Evolutionary conservation across 768 basidiomycete species (phyloP).

Genomic region (Gyrodon lividus): DNA sequence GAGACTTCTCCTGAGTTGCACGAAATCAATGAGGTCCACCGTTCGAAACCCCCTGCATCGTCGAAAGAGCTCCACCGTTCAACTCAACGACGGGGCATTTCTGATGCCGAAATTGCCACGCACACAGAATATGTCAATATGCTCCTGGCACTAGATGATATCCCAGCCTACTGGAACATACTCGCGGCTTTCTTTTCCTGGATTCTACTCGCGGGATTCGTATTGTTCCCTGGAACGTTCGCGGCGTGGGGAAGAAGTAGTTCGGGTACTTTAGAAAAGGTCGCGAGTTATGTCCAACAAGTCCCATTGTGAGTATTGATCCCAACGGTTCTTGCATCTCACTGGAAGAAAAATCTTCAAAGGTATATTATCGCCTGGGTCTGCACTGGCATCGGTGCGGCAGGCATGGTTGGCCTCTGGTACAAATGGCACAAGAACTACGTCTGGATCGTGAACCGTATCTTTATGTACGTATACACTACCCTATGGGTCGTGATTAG

Average conservation of each 20-base stretch:
- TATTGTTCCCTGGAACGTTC: constrained; percentile 56
- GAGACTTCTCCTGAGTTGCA: not conserved
- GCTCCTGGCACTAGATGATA: constrained; percentile 51
- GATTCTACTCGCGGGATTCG: constrained; percentile 54
- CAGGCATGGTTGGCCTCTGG: constrained; percentile 51
- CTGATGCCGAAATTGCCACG: not conserved
- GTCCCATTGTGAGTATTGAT: constrained; percentile 40
- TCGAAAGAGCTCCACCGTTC: not conserved
- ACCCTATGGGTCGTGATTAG: not conserved
- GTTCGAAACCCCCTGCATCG: not conserved
- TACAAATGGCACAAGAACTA: constrained; percentile 54
- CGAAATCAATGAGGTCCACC: too few species aligned
- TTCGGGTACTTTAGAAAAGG: constrained; percentile 29
- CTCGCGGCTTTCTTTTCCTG: constrained; percentile 55
- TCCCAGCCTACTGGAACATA: constrained; percentile 44
- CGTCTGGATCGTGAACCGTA: constrained; percentile 49
- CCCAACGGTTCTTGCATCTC: not conserved
- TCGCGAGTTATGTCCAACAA: constrained; percentile 37
- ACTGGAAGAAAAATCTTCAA: not conserved
- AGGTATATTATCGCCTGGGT: constrained; percentile 48
- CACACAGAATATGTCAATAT: constrained; percentile 52
- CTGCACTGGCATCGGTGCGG: constrained; percentile 46
- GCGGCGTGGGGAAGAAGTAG: constrained; percentile 33
- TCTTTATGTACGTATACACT: constrained; percentile 42
- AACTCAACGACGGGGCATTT: constrained; percentile 1